phyloP scores from a whole-genome alignment of 805 yeast species.

The Saturnispora ahearnii region DNA sequence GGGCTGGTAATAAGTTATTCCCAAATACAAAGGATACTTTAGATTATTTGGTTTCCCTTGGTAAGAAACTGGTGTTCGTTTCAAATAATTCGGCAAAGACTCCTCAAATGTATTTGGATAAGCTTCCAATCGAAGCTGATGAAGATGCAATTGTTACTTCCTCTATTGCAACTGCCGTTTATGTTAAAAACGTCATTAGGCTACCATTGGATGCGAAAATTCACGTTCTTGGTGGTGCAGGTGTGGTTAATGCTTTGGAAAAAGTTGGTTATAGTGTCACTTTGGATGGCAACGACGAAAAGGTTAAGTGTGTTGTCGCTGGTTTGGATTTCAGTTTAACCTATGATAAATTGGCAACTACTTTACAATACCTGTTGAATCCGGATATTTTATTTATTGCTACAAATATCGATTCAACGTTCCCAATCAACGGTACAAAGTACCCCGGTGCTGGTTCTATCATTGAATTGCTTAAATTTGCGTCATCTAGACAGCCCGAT shows the following conservation, averaged over 20 bases:
- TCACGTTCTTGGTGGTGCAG: constrained; percentile 84
- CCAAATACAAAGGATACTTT: constrained; percentile 77
- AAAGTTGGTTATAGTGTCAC: constrained; percentile 68
- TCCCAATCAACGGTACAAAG: constrained; percentile 76
- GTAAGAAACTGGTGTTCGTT: constrained; percentile 76
- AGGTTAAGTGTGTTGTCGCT: constrained; percentile 81
- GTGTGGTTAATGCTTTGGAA: constrained; percentile 71
- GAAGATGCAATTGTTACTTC: constrained; percentile 78
- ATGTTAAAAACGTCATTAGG: constrained; percentile 65
- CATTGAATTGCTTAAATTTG: constrained; percentile 63
- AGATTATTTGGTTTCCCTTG: constrained; percentile 39
- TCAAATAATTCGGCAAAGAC: constrained; percentile 95
- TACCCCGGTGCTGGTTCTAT: constrained; percentile 95
- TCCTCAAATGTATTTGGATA: constrained; percentile 62
- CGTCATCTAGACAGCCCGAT: constrained; percentile 69
- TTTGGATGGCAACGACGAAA: constrained; percentile 62
- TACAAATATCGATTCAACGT: constrained; percentile 91
- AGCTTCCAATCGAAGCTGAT: constrained; percentile 48
- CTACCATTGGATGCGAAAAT: constrained; percentile 70
- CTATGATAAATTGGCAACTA: constrained; percentile 71
- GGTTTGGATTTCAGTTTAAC: constrained; percentile 75
- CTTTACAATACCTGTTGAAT: constrained; percentile 70
- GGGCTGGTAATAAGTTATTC: constrained; percentile 79
- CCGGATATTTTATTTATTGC: constrained; percentile 71
- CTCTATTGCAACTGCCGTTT: constrained; percentile 85